These are phyloP conservation scores for Kodamaea leandrae DNA, from an alignment of 805 yeast species.

Conservation along the genomic window DNA sequence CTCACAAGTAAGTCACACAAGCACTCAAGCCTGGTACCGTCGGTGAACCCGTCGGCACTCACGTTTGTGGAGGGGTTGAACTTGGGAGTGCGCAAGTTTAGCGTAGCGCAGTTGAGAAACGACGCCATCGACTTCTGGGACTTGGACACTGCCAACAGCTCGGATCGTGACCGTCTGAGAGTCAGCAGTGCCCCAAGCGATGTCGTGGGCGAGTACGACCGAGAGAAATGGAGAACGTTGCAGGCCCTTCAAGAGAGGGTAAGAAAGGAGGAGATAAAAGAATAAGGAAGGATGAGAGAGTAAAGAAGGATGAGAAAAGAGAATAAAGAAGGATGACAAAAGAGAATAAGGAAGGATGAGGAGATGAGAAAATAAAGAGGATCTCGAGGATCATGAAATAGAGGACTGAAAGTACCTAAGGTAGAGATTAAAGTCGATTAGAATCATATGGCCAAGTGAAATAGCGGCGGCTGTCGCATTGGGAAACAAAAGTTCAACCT, in stretches of 20 bases:
- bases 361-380: no score
- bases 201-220: slow-evolving; percentile 62
- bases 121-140: slow-evolving; percentile 26
- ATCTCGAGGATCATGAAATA: no score
- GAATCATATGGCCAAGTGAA: no score
- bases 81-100: slow-evolving; percentile 4
- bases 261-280: neutral
- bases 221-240: slow-evolving; percentile 62
- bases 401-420: no score
- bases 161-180: slow-evolving; percentile 30
- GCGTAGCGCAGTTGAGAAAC: neutral
- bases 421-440: no score
- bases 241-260: slow-evolving; percentile 29
- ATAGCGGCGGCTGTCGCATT: no score
- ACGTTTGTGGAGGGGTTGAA: slow-evolving; percentile 3
- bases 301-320: neutral
- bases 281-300: neutral
- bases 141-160: slow-evolving; percentile 6
- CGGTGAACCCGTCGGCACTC: slow-evolving; percentile 4
- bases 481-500: no score
- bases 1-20: slow-evolving; percentile 13
- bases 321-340: no score
- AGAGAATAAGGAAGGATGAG: no score
- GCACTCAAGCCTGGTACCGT: slow-evolving; percentile 12
- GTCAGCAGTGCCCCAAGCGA: slow-evolving; percentile 51